Evolutionary conservation across 768 basidiomycete species (phyloP), one percentile per base, ranked within the genome.

Genomic region (Gloeostereum incarnatum): DNA sequence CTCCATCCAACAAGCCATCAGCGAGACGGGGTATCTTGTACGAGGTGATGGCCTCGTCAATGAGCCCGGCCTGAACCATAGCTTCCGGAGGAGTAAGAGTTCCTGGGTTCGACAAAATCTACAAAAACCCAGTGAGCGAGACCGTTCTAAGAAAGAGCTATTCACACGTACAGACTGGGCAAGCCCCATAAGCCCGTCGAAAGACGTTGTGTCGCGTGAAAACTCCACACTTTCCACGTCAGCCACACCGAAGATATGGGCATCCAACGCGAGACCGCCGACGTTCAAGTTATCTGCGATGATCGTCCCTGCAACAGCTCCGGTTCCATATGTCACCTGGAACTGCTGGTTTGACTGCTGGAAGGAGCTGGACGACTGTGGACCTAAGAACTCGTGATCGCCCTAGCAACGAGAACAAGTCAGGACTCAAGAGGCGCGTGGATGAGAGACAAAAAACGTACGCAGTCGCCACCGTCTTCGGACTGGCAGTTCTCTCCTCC

Each of bases 111-210:
- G 87, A 88, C 37, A 91, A 65, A 5, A 52, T 59, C 73, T 6
- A 20, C 3, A 25, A 20, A 8, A 2, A 2, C 17, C 6, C 17
- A 39, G 19, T 26, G 16, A 1, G 9, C 14, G 36, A 18, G 29
- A 31, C 4, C 13, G n/a, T 18, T 20, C 22, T 29, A n/a, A 18
- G 11, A 10, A 11, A 10, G 10, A 13, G 4, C 7, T 18, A 22
- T 16, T 22, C 11, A 17, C 20, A 62, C 72, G 38, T 44, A 78
- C 80, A 35, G 80, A 81, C 60, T 79, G 65, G 5, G 81, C 86
- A 34, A 85, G 66, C 24, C 86, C 85, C 77, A 87, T 81, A 25
- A 89, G 56, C 11, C 86, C 83, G 51, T 86, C 81, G 44, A 83
- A 85, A 1, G 71, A 62, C 27, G 65, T 63, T 1, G 43, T 37